Conservation (phyloP, 2,329 filamentous ascomycete genomes). For the Aspergillus sp. region DNA sequence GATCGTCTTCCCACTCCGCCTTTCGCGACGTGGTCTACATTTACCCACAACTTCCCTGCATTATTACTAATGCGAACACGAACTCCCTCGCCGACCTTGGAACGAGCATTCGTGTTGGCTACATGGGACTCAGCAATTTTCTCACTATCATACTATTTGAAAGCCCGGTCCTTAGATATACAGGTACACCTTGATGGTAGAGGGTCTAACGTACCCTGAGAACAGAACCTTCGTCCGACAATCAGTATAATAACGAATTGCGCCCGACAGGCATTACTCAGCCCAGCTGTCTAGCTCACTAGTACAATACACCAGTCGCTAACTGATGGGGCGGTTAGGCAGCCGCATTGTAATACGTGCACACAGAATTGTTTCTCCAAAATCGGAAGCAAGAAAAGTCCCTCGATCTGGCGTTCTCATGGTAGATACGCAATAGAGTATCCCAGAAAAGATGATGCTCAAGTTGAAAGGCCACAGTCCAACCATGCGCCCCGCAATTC, state of each 20-base stretch:
- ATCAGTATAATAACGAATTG: background rate
- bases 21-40: background rate
- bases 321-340: background rate
- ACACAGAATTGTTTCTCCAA: background rate
- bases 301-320: background rate
- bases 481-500: background rate
- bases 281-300: background rate
- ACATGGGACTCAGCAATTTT: background rate
- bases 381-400: background rate
- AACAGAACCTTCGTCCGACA: background rate
- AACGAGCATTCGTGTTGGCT: background rate
- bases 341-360: conserved; percentile 1
- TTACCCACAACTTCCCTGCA: too few relatives aligned
- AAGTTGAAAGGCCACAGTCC: background rate
- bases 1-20: background rate
- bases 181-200: too few relatives aligned
- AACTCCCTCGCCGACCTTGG: too few relatives aligned
- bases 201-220: background rate
- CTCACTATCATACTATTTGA: too few relatives aligned
- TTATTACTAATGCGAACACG: too few relatives aligned
- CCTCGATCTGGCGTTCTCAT: background rate
- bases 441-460: background rate
- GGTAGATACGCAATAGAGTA: background rate
- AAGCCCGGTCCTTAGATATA: too few relatives aligned
- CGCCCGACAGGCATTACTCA: background rate